These are phyloP conservation scores for Suhomyces ambrosiae DNA, from an alignment of 1,139 yeast genomes.

Conservation along the genomic window DNA sequence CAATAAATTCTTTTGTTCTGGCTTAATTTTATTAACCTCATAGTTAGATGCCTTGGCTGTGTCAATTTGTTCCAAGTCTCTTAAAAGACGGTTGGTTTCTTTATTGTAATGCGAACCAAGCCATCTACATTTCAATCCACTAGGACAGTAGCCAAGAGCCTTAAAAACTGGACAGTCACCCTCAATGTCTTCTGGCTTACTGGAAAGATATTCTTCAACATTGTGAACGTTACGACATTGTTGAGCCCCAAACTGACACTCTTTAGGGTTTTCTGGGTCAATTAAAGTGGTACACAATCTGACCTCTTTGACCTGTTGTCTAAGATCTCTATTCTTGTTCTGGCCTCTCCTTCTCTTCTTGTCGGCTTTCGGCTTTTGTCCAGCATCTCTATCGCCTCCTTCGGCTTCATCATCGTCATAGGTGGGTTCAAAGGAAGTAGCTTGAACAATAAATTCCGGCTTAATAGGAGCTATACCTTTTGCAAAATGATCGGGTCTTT, in stretches of 20 bases:
- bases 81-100: slow-evolving; percentile 48
- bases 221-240: slow-evolving; percentile 81
- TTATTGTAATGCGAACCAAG: slow-evolving; percentile 67
- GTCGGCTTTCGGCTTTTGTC: slow-evolving; percentile 29
- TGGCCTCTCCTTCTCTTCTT: slow-evolving; percentile 71
- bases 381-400: slow-evolving; percentile 43
- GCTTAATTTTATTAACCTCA: slow-evolving; percentile 68
- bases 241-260: slow-evolving; percentile 69
- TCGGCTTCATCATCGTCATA: slow-evolving; percentile 56
- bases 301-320: slow-evolving; percentile 66
- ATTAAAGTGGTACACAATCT: slow-evolving; percentile 66
- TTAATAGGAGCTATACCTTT: slow-evolving; percentile 71
- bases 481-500: slow-evolving; percentile 15
- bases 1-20: slow-evolving; percentile 54
- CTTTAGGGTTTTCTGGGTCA: slow-evolving; percentile 50
- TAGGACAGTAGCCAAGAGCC: slow-evolving; percentile 86
- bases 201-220: slow-evolving; percentile 57
- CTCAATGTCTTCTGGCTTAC: slow-evolving; percentile 71
- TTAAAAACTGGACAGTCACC: slow-evolving; percentile 82
- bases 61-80: slow-evolving; percentile 44
- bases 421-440: slow-evolving; percentile 32
- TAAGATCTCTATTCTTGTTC: slow-evolving; percentile 81
- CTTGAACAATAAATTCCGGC: slow-evolving; percentile 54
- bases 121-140: slow-evolving; percentile 93
- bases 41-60: slow-evolving; percentile 37